Evolutionary conservation across 805 yeast genomes (phyloP), one percentile per base, ranked within the genome.

Genomic region (Kodamaea kakaduensis): DNA sequence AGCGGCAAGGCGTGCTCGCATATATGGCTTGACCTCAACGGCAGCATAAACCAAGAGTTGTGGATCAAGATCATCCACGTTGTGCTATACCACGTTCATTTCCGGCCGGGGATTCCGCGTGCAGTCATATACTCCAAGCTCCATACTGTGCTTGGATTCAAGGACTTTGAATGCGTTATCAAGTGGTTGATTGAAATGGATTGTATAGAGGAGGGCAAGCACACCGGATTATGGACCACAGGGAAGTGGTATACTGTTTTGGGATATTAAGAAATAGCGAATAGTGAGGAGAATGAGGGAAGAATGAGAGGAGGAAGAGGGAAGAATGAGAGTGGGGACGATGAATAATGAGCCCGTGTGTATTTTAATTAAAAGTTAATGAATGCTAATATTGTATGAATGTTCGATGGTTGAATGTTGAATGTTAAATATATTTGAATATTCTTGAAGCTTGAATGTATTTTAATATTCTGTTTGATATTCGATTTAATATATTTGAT

Each of bases 21-120:
- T 25, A 53, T 82, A 6, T 87, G 96, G 96, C 65, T 84, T 9
- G 83, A 81, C 45, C 55, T 81, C 23, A 55, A 63, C 20, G 90
- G 94, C 1, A 55, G 67, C 17, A 67, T 88, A 27, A 78, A 82
- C 41, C 58, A 53, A 17, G 48, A 51, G 0, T 56, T 86, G 5
- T 89, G 96, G 94, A 57, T 58, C 9, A 70, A 67, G 33, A 54
- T 81, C 1, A 54, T 81, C 0, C 59, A 69, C 15, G 63, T 76
- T 8, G 44, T 82, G 5, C 38, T 65, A 7, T 54, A 58, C 41
- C 55, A 57, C 28, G 43, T 66, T 13, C 54, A 56, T 17, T 57
- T 54, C 39, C 50, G 65, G 37, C 73, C 73, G 2, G 71, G 72
- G 0, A 46, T 64, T 17, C 52, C 59, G 3, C 41, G 32, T 5